phyloP scores from a whole-genome alignment of 768 basidiomycete genomes.

The Tylopilus rubrobrunneus region DNA sequence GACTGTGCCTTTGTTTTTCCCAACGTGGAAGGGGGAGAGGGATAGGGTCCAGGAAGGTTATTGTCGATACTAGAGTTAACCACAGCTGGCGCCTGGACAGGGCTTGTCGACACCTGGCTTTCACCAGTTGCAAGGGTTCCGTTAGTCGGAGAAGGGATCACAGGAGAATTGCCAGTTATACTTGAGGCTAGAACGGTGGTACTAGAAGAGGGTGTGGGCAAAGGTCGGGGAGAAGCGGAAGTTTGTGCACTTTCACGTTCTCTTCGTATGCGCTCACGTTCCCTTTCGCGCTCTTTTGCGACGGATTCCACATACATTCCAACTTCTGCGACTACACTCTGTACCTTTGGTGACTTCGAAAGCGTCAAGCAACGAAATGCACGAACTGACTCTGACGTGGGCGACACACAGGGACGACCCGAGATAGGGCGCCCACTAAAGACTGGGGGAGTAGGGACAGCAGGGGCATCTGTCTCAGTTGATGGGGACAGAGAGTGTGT shows the following conservation, averaged over 20 bases:
- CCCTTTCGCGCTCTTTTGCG: constrained; percentile 71
- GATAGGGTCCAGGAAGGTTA: constrained; percentile 39
- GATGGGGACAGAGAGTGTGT: constrained; percentile 20
- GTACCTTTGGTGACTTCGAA: constrained; percentile 46
- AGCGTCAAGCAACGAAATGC: constrained; percentile 51
- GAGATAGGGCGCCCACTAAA: constrained; percentile 28
- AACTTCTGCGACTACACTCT: constrained; percentile 55
- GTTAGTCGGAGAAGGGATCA: constrained; percentile 7
- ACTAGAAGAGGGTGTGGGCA: constrained; percentile 21
- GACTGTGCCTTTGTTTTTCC: constrained; percentile 15
- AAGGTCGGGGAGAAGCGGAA: constrained; percentile 26
- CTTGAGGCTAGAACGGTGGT: constrained; percentile 9
- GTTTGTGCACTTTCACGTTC: constrained; percentile 51
- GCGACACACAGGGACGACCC: constrained; percentile 32
- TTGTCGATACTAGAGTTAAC: constrained; percentile 18
- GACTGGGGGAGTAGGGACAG: constrained; percentile 6
- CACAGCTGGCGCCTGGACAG: constrained; percentile 9
- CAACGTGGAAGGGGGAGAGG: constrained; percentile 56
- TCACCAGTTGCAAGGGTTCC: constrained; percentile 13
- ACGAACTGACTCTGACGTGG: constrained; percentile 37
- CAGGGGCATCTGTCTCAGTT: neutral
- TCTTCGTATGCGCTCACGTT: constrained; percentile 67
- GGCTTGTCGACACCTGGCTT: constrained; percentile 17
- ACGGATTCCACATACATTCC: constrained; percentile 72
- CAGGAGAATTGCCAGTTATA: constrained; percentile 14